Conservation (phyloP, 2,329 filamentous ascomycete species). For the Pseudopithomyces maydicus region DNA sequence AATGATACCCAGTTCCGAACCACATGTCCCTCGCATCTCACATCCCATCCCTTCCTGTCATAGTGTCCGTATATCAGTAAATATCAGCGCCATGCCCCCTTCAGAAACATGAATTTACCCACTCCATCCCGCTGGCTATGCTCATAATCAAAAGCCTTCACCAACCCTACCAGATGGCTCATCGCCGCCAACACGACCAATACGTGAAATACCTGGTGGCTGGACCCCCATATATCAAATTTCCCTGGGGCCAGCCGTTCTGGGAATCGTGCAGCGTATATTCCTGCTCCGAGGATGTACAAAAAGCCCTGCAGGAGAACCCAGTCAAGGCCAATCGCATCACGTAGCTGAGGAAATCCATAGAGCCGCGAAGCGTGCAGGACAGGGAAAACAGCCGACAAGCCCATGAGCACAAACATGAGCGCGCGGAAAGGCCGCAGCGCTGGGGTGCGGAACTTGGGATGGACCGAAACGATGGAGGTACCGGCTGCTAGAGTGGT, state of each 20-base stretch:
- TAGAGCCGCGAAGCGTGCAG: slow-evolving; percentile 74
- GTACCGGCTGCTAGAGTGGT: slow-evolving; percentile 77
- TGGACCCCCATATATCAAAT: slow-evolving; percentile 91
- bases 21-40: neutral
- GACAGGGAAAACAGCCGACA: slow-evolving; percentile 83
- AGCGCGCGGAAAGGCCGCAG: slow-evolving; percentile 84
- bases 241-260: slow-evolving; percentile 77
- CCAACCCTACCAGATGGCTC: slow-evolving; percentile 79
- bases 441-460: slow-evolving; percentile 79
- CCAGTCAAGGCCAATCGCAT: slow-evolving; percentile 81
- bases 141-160: slow-evolving; percentile 84
- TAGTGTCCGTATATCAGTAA: neutral
- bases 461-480: slow-evolving; percentile 75
- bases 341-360: slow-evolving; percentile 68
- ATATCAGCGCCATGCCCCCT: slow-evolving; percentile 15
- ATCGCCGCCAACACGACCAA: slow-evolving; percentile 82
- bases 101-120: slow-evolving; percentile 16
- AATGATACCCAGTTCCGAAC: slow-evolving; percentile 42
- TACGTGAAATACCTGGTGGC: slow-evolving; percentile 95
- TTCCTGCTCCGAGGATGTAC: slow-evolving; percentile 82
- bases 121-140: slow-evolving; percentile 56
- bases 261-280: slow-evolving; percentile 87
- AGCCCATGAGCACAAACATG: slow-evolving; percentile 88
- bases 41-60: neutral
- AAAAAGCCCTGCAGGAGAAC: slow-evolving; percentile 77